Percentiles rank a stretch among this genome's conserved stretches.
Conservation (phyloP, 306 rosid species). For the Chamaecrista fasciculata region DNA sequence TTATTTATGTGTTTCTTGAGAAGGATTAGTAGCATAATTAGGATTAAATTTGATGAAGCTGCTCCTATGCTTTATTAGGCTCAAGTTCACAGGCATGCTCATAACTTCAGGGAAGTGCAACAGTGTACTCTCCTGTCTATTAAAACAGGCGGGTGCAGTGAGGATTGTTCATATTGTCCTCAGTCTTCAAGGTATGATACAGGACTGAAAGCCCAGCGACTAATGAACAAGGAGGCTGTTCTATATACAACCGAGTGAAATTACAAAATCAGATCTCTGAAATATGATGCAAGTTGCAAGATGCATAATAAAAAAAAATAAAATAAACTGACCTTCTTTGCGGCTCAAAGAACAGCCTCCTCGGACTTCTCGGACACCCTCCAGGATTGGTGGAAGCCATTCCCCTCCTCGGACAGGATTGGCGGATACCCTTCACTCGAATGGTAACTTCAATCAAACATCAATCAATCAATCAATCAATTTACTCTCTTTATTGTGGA, state of each 20-base stretch:
- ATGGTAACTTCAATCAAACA: no score
- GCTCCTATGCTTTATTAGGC: conserved; percentile 50
- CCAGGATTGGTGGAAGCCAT: no score
- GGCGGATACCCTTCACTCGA: no score
- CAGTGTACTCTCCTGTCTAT: conserved; percentile 94
- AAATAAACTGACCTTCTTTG: conserved; percentile 55
- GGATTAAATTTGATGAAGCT: not conserved
- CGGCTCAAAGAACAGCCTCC: conserved; percentile 77
- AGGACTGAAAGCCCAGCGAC: conserved; percentile 76
- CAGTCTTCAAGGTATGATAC: conserved; percentile 89
- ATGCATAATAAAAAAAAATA: conserved; percentile 1
- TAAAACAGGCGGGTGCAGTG: conserved; percentile 99
- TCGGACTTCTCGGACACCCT: no score
- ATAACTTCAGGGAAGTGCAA: conserved; percentile 95
- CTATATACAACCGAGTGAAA: conserved; percentile 15
- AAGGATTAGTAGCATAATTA: not conserved
- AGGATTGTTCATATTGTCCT: conserved; percentile 96
- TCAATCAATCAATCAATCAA: no score
- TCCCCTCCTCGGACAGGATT: no score
- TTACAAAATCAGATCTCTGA: not conserved
- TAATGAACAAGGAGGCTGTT: conserved; percentile 79
- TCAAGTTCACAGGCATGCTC: conserved; percentile 90
- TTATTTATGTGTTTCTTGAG: not conserved
- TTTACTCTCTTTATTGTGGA: no score
- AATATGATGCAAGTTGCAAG: conserved; percentile 15